Percentiles rank a stretch among this genome's conserved stretches.
Conservation (phyloP, 1,139 yeast genomes). For the Kodamaea suecica region DNA sequence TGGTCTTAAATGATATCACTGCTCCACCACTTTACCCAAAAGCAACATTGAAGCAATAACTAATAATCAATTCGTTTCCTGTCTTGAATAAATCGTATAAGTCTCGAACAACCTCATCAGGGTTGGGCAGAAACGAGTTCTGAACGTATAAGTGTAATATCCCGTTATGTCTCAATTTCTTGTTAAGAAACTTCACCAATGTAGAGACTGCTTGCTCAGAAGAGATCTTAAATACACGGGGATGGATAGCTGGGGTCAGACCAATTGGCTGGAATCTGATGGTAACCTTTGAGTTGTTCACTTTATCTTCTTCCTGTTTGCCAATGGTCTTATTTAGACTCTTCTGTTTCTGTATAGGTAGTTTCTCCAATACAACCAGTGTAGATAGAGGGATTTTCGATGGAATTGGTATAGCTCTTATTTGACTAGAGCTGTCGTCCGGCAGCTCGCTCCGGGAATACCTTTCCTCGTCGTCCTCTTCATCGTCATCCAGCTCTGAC, state of each 20-base stretch:
- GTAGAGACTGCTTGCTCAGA: conserved; percentile 46
- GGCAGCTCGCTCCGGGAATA: conserved; percentile 1
- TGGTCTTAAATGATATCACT: no score
- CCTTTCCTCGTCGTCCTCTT: conserved; percentile 7
- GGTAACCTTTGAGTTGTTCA: conserved; percentile 27
- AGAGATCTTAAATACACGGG: conserved; percentile 49
- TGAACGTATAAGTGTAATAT: conserved; percentile 45
- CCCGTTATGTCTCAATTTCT: conserved; percentile 32
- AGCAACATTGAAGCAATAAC: conserved; percentile 56
- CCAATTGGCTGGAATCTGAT: conserved; percentile 60
- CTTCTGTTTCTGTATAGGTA: conserved; percentile 16
- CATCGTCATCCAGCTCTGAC: conserved; percentile 9
- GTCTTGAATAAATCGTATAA: conserved; percentile 43
- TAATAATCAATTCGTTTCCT: conserved; percentile 50
- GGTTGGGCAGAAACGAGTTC: conserved; percentile 59
- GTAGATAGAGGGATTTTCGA: conserved; percentile 24
- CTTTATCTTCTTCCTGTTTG: no score
- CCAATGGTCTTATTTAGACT: conserved; percentile 9
- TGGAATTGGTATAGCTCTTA: not conserved
- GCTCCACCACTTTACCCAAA: conserved; percentile 43
- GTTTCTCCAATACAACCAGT: conserved; percentile 21
- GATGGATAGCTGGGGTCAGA: conserved; percentile 48
- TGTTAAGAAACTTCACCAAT: conserved; percentile 42
- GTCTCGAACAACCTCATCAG: conserved; percentile 54
- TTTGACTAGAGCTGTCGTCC: conserved; percentile 1